Evolutionary conservation across 148 eudicot species (phyloP).

Genomic region (Simmondsia chinensis): DNA sequence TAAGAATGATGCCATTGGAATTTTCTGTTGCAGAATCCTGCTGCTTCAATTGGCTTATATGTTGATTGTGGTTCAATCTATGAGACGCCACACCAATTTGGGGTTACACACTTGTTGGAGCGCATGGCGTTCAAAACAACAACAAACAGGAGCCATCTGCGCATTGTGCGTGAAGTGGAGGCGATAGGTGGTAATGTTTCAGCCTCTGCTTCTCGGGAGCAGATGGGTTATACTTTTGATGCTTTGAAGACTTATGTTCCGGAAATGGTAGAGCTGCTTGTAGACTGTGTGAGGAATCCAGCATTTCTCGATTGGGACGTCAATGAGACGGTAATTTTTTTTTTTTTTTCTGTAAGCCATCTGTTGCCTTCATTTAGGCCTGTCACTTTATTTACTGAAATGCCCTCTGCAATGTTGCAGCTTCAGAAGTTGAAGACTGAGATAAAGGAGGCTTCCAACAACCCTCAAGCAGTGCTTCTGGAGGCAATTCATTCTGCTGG

Average conservation of each 20-base stretch:
- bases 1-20: not conserved
- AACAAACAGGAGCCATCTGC: conserved; percentile 70
- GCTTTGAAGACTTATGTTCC: conserved; percentile 82
- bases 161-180: conserved; percentile 91
- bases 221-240: conserved; percentile 89
- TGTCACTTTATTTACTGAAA: conserved; percentile 4
- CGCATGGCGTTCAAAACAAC: conserved; percentile 98
- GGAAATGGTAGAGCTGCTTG: conserved; percentile 90
- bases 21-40: conserved; percentile 51
- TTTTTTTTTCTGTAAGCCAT: not conserved
- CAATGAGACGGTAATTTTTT: conserved; percentile 66
- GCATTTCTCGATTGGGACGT: conserved; percentile 98
- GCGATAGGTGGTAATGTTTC: conserved; percentile 85
- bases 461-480: conserved; percentile 68
- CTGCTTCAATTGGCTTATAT: conserved; percentile 80
- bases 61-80: conserved; percentile 80
- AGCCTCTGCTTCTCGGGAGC: conserved; percentile 88
- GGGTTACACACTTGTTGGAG: conserved; percentile 84
- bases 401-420: conserved; percentile 25
- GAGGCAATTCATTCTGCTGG: conserved; percentile 95
- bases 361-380: not conserved
- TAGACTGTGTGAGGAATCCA: conserved; percentile 89
- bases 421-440: conserved; percentile 64
- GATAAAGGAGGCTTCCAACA: conserved; percentile 65
- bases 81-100: conserved; percentile 62